phyloP scores from a whole-genome alignment of 371 early-diverging fungal species.

The Mortierella sp. region DNA sequence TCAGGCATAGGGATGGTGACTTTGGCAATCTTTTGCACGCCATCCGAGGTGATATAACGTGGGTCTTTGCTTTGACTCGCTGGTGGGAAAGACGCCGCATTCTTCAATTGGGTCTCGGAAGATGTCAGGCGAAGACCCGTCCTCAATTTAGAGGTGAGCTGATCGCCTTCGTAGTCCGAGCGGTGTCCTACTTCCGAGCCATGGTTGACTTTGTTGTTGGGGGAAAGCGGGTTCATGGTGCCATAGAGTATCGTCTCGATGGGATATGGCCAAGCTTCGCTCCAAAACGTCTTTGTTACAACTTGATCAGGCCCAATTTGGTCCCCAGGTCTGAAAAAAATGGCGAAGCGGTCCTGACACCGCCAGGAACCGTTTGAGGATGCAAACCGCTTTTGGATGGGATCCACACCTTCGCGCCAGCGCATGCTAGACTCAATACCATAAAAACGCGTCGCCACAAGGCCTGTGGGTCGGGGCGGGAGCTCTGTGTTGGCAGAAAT shows the following conservation, averaged over 20 bases:
- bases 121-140: conserved; percentile 16
- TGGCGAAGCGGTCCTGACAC: conserved; percentile 53
- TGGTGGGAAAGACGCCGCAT: conserved; percentile 38
- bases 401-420: conserved; percentile 55
- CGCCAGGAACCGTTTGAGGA: conserved; percentile 51
- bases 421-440: conserved; percentile 58
- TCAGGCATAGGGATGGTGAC: conserved; percentile 53
- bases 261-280: conserved; percentile 56
- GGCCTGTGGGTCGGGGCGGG: conserved; percentile 20
- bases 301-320: conserved; percentile 53
- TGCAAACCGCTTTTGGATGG: conserved; percentile 51
- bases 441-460: conserved; percentile 44
- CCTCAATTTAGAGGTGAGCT: conserved; percentile 13
- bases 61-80: conserved; percentile 25
- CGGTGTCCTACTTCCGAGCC: conserved; percentile 9
- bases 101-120: conserved; percentile 28
- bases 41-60: conserved; percentile 45
- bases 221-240: conserved; percentile 5
- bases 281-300: conserved; percentile 56
- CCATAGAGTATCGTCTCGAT: conserved; percentile 54
- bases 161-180: conserved; percentile 36
- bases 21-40: conserved; percentile 53
- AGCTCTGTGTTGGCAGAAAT: not conserved
- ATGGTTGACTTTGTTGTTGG: not conserved
- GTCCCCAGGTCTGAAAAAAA: conserved; percentile 52